A percentile compares a stretch with the other conserved stretches of the same genome.
Evolutionary conservation across 345 rosid species (phyloP).

Genomic region (Tarenaya hassleriana): DNA sequence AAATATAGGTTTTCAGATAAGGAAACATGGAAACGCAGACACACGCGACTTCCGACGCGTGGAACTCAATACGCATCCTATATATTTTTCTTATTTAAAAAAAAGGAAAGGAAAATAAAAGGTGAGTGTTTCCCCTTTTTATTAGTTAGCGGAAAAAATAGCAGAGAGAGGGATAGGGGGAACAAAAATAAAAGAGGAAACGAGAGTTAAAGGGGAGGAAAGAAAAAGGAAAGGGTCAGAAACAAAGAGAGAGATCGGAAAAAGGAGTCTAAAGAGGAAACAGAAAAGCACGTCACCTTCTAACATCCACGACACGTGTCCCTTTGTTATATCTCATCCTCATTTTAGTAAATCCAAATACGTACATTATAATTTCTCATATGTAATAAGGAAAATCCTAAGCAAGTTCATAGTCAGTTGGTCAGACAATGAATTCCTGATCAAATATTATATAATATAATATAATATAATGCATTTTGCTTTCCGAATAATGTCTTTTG

Average conservation of each 20-base stretch:
- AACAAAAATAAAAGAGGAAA: slow-evolving; percentile 6
- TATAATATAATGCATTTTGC: no score
- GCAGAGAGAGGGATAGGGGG: slow-evolving; percentile 11
- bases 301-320: slow-evolving; percentile 20
- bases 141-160: slow-evolving; percentile 6
- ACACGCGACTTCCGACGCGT: slow-evolving; percentile 19
- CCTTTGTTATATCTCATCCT: neutral
- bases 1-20: neutral
- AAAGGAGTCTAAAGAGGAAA: slow-evolving; percentile 28
- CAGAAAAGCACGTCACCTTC: slow-evolving; percentile 26
- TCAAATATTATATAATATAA: no score
- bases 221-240: slow-evolving; percentile 18
- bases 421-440: no score
- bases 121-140: slow-evolving; percentile 5
- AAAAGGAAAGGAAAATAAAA: neutral
- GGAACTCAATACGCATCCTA: neutral
- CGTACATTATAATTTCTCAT: neutral
- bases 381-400: no score
- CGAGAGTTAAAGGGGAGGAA: slow-evolving; percentile 18
- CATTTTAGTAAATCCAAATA: neutral
- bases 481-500: no score
- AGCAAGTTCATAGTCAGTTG: no score
- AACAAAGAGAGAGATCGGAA: slow-evolving; percentile 15
- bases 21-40: slow-evolving; percentile 3
- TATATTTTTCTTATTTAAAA: no score